Evolutionary conservation across 2,329 filamentous ascomycete species (phyloP).

Genomic region (Helotiales sp.): DNA sequence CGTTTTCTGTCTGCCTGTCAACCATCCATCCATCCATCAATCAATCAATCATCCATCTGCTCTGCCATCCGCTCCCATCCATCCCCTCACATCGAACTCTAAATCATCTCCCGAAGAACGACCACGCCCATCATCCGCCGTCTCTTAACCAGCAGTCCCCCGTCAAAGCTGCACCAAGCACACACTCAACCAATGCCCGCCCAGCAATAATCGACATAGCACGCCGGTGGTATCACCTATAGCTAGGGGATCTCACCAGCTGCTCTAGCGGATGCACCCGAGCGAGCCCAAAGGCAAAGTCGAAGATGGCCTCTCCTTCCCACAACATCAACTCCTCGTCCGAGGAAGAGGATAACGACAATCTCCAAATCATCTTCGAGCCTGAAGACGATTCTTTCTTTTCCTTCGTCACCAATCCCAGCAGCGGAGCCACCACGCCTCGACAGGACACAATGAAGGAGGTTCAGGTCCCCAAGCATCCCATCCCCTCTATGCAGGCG

Average conservation of each 20-base stretch:
- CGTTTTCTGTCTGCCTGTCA: too few relatives aligned
- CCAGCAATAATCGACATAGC: constrained; percentile 6
- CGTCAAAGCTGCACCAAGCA: background rate
- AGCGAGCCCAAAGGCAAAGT: background rate
- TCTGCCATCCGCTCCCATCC: background rate
- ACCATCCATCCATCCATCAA: too few relatives aligned
- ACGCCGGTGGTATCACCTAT: constrained; percentile 9
- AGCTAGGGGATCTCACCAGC: constrained; percentile 5
- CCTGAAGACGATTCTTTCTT: background rate
- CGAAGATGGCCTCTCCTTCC: background rate
- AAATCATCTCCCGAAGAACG: background rate
- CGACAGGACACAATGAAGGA: constrained; percentile 37
- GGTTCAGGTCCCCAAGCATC: constrained; percentile 60
- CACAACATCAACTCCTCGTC: background rate
- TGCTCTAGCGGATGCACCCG: constrained; percentile 9
- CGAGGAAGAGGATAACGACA: background rate
- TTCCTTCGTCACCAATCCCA: background rate
- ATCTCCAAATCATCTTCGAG: constrained; percentile 8
- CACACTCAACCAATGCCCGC: constrained; percentile 13
- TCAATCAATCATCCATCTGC: too few relatives aligned
- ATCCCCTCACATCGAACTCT: background rate
- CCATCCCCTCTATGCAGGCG: constrained; percentile 76
- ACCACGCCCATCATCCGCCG: background rate
- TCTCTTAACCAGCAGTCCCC: background rate
- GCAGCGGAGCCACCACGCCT: constrained; percentile 21